These are phyloP conservation scores for Penicillium salamii DNA, from an alignment of 495 filamentous ascomycete genomes.

Conservation along the genomic window DNA sequence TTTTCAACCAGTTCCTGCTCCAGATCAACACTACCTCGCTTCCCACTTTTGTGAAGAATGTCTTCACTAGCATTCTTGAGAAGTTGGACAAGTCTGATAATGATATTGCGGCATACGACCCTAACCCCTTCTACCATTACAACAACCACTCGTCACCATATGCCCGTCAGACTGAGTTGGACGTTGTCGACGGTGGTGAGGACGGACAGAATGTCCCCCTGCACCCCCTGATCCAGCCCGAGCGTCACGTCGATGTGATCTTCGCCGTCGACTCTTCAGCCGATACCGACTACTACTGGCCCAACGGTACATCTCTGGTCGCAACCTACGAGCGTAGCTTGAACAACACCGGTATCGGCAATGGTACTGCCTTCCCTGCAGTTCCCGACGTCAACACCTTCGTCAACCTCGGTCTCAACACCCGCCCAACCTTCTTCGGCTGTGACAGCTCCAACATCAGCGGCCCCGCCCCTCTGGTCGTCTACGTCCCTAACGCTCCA, in stretches of 20 bases:
- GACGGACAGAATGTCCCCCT: constrained; percentile 88
- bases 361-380: constrained; percentile 80
- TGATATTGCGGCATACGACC: constrained; percentile 78
- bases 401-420: constrained; percentile 81
- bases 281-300: constrained; percentile 74
- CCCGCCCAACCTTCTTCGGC: constrained; percentile 87
- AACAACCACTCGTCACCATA: constrained; percentile 61
- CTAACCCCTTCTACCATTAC: constrained; percentile 83
- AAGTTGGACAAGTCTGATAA: constrained; percentile 54
- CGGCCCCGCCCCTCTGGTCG: constrained; percentile 62
- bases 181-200: constrained; percentile 83
- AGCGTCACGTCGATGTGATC: constrained; percentile 80
- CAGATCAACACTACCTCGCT: constrained; percentile 52
- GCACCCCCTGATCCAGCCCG: constrained; percentile 78
- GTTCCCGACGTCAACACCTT: constrained; percentile 85
- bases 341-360: constrained; percentile 54
- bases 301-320: constrained; percentile 80
- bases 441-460: constrained; percentile 67
- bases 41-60: constrained; percentile 49
- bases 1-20: constrained; percentile 80
- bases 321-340: constrained; percentile 78
- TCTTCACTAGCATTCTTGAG: constrained; percentile 53
- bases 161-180: constrained; percentile 54
- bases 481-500: constrained; percentile 88
- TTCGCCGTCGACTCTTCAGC: constrained; percentile 87